Evolutionary conservation across 345 rosid genomes (phyloP).

Genomic region (Aurinia saxatilis): DNA sequence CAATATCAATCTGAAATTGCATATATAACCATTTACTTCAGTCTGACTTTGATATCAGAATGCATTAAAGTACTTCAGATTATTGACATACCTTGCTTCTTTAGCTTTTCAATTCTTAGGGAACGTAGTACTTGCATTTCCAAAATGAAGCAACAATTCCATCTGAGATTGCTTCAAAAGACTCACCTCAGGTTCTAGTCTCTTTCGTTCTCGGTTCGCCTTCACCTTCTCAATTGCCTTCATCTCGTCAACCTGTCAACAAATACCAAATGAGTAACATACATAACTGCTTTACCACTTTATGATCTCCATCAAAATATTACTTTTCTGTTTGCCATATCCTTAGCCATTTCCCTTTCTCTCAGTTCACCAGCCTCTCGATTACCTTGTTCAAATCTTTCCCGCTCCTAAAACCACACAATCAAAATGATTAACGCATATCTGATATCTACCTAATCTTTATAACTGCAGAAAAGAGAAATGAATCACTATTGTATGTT

Average conservation of each 20-base stretch:
- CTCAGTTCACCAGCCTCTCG: slow-evolving; percentile 86
- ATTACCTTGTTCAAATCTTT: slow-evolving; percentile 62
- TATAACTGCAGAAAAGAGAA: no score
- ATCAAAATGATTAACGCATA: slow-evolving; percentile 1
- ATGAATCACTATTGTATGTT: no score
- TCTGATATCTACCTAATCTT: no score
- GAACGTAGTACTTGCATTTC: slow-evolving; percentile 79
- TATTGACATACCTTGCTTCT: slow-evolving; percentile 65
- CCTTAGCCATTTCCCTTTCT: slow-evolving; percentile 82
- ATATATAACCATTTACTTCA: no score
- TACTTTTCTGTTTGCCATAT: slow-evolving; percentile 70
- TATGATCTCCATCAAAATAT: background rate
- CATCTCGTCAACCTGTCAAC: slow-evolving; percentile 74
- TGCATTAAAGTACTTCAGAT: background rate
- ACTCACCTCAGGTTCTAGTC: slow-evolving; percentile 82
- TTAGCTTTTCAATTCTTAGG: slow-evolving; percentile 70
- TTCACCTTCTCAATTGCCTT: slow-evolving; percentile 87
- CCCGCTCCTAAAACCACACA: slow-evolving; percentile 46
- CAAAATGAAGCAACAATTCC: slow-evolving; percentile 27
- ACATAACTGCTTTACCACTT: background rate
- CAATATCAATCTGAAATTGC: no score
- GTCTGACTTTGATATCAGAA: no score
- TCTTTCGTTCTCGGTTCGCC: slow-evolving; percentile 70
- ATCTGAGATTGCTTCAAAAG: slow-evolving; percentile 1
- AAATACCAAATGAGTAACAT: background rate